phyloP scores from a whole-genome alignment of 1,284 basidiomycete genomes.

The Apiotrichum gamsii region DNA sequence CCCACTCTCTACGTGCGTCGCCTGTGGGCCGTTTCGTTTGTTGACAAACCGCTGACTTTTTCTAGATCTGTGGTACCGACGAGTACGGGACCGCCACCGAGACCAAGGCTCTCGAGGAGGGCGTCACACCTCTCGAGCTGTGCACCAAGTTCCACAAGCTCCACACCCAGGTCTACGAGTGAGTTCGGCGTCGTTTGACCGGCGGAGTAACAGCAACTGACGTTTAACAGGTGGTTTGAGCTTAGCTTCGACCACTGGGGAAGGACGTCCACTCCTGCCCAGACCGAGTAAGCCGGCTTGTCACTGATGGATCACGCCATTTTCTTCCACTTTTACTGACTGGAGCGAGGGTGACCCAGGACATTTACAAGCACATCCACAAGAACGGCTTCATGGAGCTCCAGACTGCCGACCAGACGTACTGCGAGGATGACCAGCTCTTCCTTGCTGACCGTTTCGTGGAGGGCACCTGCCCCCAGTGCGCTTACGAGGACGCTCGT shows the following conservation, averaged over 20 bases:
- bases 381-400: slow-evolving; percentile 69
- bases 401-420: slow-evolving; percentile 84
- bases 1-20: slow-evolving; percentile 47
- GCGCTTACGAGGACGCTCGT: slow-evolving; percentile 83
- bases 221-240: slow-evolving; percentile 42
- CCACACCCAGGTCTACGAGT: slow-evolving; percentile 90
- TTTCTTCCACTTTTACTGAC: too few species aligned
- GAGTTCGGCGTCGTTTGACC: slow-evolving; percentile 30
- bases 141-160: slow-evolving; percentile 91
- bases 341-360: slow-evolving; percentile 70
- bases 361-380: slow-evolving; percentile 75
- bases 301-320: too few species aligned
- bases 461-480: slow-evolving; percentile 88
- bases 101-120: slow-evolving; percentile 87
- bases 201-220: too few species aligned
- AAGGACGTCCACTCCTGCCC: slow-evolving; percentile 81
- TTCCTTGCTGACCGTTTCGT: slow-evolving; percentile 94
- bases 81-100: slow-evolving; percentile 99
- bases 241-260: slow-evolving; percentile 94
- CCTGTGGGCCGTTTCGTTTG: too few species aligned
- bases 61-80: slow-evolving; percentile 94
- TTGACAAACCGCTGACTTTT: slow-evolving; percentile 8
- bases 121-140: slow-evolving; percentile 74
- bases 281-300: slow-evolving; percentile 76
- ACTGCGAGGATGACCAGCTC: slow-evolving; percentile 84